Conservation (phyloP, 176 grass and related monocot species). For the Lolium multiflorum region DNA sequence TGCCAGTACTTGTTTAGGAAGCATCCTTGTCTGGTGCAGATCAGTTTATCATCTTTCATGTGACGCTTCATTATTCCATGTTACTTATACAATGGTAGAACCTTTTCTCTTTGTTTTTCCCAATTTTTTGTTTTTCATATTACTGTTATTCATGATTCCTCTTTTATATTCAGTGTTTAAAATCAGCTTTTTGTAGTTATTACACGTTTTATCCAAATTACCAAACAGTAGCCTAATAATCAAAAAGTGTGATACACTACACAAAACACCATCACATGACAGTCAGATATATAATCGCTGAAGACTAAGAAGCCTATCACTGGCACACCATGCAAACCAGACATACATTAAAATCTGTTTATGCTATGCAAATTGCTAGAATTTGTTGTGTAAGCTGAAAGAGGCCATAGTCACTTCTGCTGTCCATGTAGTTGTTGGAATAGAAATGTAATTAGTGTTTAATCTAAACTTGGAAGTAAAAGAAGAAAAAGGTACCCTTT, state of each 20-base stretch:
- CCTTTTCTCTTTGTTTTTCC: neutral
- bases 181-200: neutral
- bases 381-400: no score
- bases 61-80: neutral
- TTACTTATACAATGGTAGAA: neutral
- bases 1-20: slow-evolving; percentile 6
- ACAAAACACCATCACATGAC: neutral
- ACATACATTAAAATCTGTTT: no score
- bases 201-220: neutral
- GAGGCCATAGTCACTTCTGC: no score
- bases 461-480: neutral
- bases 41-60: slow-evolving; percentile 25
- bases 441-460: slow-evolving; percentile 8
- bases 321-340: neutral
- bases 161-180: neutral
- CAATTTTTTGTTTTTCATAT: neutral
- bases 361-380: no score
- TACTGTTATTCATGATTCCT: neutral
- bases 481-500: neutral
- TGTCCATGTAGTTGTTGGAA: neutral
- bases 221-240: slow-evolving; percentile 4
- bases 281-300: neutral
- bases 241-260: neutral
- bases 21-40: neutral
- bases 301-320: neutral